Evolutionary conservation across 306 rosid genomes (phyloP).

Genomic region (Herpetospermum pedunculosum): DNA sequence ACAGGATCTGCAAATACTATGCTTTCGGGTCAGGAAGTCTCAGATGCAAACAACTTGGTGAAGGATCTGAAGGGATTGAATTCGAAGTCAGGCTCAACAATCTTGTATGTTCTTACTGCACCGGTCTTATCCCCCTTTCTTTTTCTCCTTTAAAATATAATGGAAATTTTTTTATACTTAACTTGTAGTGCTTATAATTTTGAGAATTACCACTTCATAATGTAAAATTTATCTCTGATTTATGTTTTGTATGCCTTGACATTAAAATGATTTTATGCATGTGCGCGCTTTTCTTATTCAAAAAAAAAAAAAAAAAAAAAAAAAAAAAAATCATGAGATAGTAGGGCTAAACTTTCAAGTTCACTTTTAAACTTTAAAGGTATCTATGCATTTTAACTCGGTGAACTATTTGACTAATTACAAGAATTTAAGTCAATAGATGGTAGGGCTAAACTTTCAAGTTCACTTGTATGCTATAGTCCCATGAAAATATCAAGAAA

Average conservation of each 20-base stretch:
- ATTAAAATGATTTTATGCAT: background rate
- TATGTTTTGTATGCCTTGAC: background rate
- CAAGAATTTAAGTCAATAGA: background rate
- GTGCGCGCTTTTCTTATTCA: too few species aligned
- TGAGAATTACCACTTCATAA: background rate
- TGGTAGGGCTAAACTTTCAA: background rate
- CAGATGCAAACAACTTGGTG: slow-evolving; percentile 49
- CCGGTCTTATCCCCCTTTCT: background rate
- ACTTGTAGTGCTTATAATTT: background rate
- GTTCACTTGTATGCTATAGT: background rate
- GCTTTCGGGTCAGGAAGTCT: slow-evolving; percentile 56
- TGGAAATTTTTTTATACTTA: background rate
- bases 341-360: background rate
- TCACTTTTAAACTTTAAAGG: background rate
- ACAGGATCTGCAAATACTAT: slow-evolving; percentile 65
- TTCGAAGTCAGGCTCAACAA: slow-evolving; percentile 18
- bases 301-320: too few species aligned
- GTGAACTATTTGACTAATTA: background rate
- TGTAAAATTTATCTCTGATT: background rate
- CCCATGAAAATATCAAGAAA: background rate
- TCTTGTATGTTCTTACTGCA: slow-evolving; percentile 26
- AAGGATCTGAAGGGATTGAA: slow-evolving; percentile 37
- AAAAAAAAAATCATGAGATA: too few species aligned
- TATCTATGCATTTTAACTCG: background rate
- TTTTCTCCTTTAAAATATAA: background rate